Conservation (phyloP, 148 eudicot species). For the Vaccinium corymbosum region DNA sequence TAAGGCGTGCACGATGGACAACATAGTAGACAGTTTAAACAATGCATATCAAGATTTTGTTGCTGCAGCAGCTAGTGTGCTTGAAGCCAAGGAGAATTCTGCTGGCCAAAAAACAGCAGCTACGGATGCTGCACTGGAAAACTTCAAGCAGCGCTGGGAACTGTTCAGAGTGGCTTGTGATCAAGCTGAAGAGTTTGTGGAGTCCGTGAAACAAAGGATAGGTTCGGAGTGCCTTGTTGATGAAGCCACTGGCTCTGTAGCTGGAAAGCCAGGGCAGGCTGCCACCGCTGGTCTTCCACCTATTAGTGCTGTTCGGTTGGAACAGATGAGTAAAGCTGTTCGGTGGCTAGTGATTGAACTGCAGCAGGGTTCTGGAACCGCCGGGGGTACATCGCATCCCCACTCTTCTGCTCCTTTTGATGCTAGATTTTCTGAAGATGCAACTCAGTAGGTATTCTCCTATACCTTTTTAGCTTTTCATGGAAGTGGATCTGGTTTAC, state of each 20-base stretch:
- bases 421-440: constrained; percentile 77
- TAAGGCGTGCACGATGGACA: constrained; percentile 32
- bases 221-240: constrained; percentile 94
- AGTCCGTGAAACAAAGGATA: constrained; percentile 85
- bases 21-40: constrained; percentile 40
- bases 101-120: constrained; percentile 58
- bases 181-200: constrained; percentile 93
- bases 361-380: constrained; percentile 72
- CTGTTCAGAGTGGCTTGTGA: constrained; percentile 83
- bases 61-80: constrained; percentile 54
- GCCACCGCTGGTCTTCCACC: constrained; percentile 63
- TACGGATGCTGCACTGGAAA: constrained; percentile 76
- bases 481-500: background rate
- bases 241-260: constrained; percentile 74
- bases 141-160: constrained; percentile 79
- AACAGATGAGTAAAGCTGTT: constrained; percentile 98
- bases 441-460: constrained; percentile 51
- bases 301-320: constrained; percentile 87
- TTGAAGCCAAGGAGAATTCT: constrained; percentile 63
- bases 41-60: constrained; percentile 51
- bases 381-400: constrained; percentile 38
- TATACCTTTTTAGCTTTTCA: background rate
- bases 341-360: constrained; percentile 88
- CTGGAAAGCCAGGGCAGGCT: constrained; percentile 55
- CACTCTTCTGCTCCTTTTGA: constrained; percentile 67